Base-by-base conservation (phyloP, 192 early-diverging fungal species). In the Paraglomus brasilianum region DNA sequence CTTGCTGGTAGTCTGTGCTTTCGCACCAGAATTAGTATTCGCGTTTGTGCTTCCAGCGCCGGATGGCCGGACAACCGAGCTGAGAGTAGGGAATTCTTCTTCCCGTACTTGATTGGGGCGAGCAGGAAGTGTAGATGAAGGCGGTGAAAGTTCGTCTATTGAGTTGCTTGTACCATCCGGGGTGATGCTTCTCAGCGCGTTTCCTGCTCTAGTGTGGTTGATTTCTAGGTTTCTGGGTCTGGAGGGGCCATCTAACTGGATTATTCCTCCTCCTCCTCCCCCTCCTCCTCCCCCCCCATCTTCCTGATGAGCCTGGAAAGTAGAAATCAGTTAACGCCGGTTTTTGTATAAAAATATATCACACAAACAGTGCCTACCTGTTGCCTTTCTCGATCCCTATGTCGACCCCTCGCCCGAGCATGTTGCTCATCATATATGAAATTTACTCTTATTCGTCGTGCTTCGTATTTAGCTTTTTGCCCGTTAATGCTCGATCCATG, bases 391-490 rank as follows among this genome's bases (percentile, higher is more conserved):
- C 46, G 59, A 41, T 69, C 51, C 57, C 69, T 64, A 38, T 19
- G 47, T 24, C 43, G 46, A 21, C 47, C 47, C 65, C 66, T 70
- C 19, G n/a, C 21, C 11, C 71, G 17, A 42, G 66, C 39, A 13
- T 22, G 62, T 39, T 55, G 49, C 44, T 43, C 17, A 11, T 48
- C 51, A 51, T 77, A 79, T 14, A 69, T 48, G 63, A 73, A 75
- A 45, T 57, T 66, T 4, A 74, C 17, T n/a, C 74, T 75, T 0
- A 81, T 78, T 41, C 71, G 70, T 38, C 80, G 69, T 45, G 74
- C 68, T 45, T 80, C 73, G 5, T 73, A 73, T 24, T 63, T 74
- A 4, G 75, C 78, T 50, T 75, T 73, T 48, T 73, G 78, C 6
- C 72, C 60, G 11, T 52, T 63, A 8, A 73, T 22, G 15, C 52